These are phyloP conservation scores for Vickermania ingenoplastis DNA, from an alignment of 208 protist genomes.

Conservation along the genomic window DNA sequence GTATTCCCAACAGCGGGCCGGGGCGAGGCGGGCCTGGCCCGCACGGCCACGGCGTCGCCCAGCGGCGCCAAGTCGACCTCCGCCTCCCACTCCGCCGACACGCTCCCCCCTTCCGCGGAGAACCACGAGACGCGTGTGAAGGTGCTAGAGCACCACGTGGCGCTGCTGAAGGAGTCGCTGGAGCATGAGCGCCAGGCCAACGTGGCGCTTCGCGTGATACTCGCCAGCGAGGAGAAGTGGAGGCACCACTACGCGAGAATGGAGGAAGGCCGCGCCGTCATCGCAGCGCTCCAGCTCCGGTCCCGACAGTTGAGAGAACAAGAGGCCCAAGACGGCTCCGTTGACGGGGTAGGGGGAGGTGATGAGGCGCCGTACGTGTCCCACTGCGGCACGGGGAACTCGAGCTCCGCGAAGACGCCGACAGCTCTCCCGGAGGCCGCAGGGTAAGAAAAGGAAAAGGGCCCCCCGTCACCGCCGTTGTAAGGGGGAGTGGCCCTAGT, in stretches of 20 bases:
- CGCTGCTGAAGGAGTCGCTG: slow-evolving; percentile 54
- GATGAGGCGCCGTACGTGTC: no score
- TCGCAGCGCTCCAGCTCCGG: not conserved
- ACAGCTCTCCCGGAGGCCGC: no score
- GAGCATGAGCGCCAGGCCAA: slow-evolving; percentile 37
- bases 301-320: no score
- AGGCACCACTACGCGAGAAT: slow-evolving; percentile 4
- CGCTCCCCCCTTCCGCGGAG: slow-evolving; percentile 8
- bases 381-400: no score
- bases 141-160: slow-evolving; percentile 65
- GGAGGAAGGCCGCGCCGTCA: not conserved
- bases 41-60: slow-evolving; percentile 1
- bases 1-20: not conserved
- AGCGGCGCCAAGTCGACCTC: not conserved
- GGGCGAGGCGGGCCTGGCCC: not conserved
- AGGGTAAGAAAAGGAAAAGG: no score
- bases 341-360: no score
- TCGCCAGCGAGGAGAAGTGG: slow-evolving; percentile 32
- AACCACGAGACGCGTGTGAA: slow-evolving; percentile 54
- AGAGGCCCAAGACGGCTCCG: no score
- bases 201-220: slow-evolving; percentile 30
- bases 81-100: not conserved
- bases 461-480: no score
- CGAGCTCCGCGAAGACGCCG: no score
- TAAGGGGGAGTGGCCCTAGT: no score